Evolutionary conservation across 805 yeast genomes (phyloP), one percentile per base, ranked within the genome.

Genomic region (Yamadazyma laniorum): DNA sequence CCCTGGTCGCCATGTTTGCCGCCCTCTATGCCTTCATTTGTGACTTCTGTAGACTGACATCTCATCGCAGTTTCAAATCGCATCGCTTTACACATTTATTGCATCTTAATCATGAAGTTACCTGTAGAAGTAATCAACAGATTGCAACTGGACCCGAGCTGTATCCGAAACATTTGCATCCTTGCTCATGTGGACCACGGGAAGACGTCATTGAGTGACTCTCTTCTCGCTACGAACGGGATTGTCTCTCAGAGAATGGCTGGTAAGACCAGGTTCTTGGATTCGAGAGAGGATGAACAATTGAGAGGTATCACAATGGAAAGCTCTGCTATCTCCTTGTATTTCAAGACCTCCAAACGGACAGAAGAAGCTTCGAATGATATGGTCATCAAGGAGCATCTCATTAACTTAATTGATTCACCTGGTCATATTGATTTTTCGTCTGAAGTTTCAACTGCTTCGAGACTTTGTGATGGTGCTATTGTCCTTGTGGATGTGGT

Each of bases 391-490:
- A 78, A 77, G 29, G 96, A 93, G 54, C 85, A 86, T 61, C 65
- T 93, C 39, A 83, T 93, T 55, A 93, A 93, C 56, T 73, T 93
- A 51, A 91, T 93, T 41, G 99, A 93, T 61, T 91, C 98, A 0
- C 99, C 99, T 0, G 99, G 99, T n/a, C 99, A 93, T 53, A 88
- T 93, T 43, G 99, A 93, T 63, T 93, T 93, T 59, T 84, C 95
- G 1, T 84, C 95, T 9, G 99, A 93, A 56, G 99, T 93, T 0
- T 86, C 96, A 18, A 86, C 96, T 0, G 95, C 98, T 1, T 89
- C 98, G 1, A 73, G 99, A 52, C 68, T 93, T 30, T 93, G 98
- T 66, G 99, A 93, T 57, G 98, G 98, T 31, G 96, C 98, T 0
- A 84, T 93, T 3, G 95, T 93, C 0, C 67, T 93, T 12, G 96